Percentiles rank a stretch among this genome's conserved stretches.
Conservation (phyloP, 1,284 basidiomycete genomes). For the Cryptococcus sp. region DNA sequence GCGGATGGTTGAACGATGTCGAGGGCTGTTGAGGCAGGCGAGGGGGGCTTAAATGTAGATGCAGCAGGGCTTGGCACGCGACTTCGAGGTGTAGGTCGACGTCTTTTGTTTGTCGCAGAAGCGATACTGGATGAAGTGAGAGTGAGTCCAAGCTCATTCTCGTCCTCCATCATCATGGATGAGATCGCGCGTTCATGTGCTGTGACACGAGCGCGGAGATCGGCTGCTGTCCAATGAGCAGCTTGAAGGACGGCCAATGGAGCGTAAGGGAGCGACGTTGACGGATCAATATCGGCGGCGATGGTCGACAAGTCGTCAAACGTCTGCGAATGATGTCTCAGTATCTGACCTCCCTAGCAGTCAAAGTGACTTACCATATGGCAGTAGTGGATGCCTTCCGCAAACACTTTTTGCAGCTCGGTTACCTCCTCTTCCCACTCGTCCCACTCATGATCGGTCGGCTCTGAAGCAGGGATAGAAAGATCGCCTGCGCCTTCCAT, state of each 20-base stretch:
- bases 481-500: constrained; percentile 26
- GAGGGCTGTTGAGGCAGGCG: constrained; percentile 1
- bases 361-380: constrained; percentile 69
- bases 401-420: constrained; percentile 68
- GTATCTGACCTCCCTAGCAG: constrained; percentile 6
- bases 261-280: constrained; percentile 69
- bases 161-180: constrained; percentile 11
- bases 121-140: constrained; percentile 35
- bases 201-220: constrained; percentile 40
- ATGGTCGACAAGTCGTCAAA: constrained; percentile 75
- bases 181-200: constrained; percentile 19
- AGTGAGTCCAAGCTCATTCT: constrained; percentile 46
- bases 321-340: constrained; percentile 54
- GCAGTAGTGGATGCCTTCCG: constrained; percentile 77
- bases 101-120: constrained; percentile 20
- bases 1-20: constrained; percentile 20
- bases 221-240: constrained; percentile 67
- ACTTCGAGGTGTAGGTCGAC: constrained; percentile 21
- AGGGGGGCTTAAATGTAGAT: constrained; percentile 2
- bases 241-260: constrained; percentile 68
- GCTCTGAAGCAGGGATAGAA: constrained; percentile 11
- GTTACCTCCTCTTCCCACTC: constrained; percentile 50
- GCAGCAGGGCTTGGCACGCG: constrained; percentile 19
- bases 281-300: constrained; percentile 69
- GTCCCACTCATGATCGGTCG: constrained; percentile 27